A percentile compares a stretch with the other conserved stretches of the same genome.
These are phyloP conservation scores for Wickerhamiella pararugosa DNA, from an alignment of 1,139 yeast genomes.

Conservation along the genomic window DNA sequence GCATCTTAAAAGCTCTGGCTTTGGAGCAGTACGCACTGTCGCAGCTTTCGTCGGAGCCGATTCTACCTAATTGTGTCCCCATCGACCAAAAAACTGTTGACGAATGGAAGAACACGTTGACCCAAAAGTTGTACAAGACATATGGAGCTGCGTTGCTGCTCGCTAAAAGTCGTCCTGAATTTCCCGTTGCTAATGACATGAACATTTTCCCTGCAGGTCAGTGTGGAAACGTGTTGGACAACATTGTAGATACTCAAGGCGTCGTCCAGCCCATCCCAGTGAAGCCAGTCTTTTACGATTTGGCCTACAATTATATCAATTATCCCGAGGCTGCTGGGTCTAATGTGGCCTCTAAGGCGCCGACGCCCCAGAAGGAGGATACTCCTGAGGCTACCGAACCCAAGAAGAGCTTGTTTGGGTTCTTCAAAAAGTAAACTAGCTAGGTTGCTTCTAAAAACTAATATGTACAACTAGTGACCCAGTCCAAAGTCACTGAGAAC, in stretches of 20 bases:
- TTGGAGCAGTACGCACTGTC: conserved; percentile 29
- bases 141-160: conserved; percentile 4
- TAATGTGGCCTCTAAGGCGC: neutral
- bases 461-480: conserved; percentile 27
- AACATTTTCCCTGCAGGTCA: conserved; percentile 28
- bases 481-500: conserved; percentile 59
- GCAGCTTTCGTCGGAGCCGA: neutral
- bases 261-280: conserved; percentile 43
- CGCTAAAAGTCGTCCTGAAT: conserved; percentile 5
- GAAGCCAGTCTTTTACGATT: conserved; percentile 82
- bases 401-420: conserved; percentile 3
- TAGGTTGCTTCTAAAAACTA: too few species aligned
- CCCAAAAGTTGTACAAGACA: conserved; percentile 10
- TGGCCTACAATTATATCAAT: conserved; percentile 66
- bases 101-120: conserved; percentile 6
- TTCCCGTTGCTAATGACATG: conserved; percentile 36
- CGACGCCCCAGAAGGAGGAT: neutral
- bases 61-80: conserved; percentile 10
- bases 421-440: neutral
- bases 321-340: conserved; percentile 1
- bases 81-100: conserved; percentile 7
- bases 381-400: neutral
- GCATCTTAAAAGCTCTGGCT: conserved; percentile 41
- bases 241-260: conserved; percentile 36
- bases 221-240: conserved; percentile 26